These are phyloP conservation scores for Anisodus tanguticus DNA, from an alignment of 257 asterid genomes.

Conservation along the genomic window DNA sequence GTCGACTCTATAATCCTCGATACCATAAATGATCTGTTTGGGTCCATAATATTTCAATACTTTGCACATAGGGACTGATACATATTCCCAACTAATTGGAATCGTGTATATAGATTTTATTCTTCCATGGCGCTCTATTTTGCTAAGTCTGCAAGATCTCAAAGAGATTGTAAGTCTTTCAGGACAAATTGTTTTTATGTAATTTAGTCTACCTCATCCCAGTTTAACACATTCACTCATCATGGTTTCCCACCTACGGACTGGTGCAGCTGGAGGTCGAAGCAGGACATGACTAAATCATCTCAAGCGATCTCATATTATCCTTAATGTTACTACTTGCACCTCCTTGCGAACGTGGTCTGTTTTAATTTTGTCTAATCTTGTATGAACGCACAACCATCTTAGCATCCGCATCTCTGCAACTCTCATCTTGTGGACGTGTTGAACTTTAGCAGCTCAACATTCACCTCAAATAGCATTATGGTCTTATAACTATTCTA, in stretches of 20 bases:
- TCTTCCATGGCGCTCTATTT: background rate
- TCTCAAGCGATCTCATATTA: background rate
- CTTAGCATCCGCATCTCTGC: background rate
- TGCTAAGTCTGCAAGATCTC: background rate
- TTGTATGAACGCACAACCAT: background rate
- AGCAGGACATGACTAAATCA: background rate
- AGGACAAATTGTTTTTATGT: background rate
- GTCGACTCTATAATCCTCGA: background rate
- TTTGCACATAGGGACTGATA: background rate
- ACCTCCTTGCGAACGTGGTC: background rate
- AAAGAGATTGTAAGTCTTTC: background rate
- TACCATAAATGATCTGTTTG: slow-evolving; percentile 13
- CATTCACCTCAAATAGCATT: background rate
- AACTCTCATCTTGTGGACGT: slow-evolving; percentile 2
- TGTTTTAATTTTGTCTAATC: background rate
- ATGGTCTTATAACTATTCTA: background rate
- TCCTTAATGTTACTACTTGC: background rate
- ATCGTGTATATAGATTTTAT: background rate
- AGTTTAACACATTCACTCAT: background rate
- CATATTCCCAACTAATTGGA: slow-evolving; percentile 1
- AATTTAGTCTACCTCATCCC: background rate
- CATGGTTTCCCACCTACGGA: background rate
- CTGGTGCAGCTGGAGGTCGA: background rate
- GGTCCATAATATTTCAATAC: background rate
- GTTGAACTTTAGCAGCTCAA: slow-evolving; percentile 9